Conservation (phyloP, 169 alveolate species). For the Cytauxzoon felis region DNA sequence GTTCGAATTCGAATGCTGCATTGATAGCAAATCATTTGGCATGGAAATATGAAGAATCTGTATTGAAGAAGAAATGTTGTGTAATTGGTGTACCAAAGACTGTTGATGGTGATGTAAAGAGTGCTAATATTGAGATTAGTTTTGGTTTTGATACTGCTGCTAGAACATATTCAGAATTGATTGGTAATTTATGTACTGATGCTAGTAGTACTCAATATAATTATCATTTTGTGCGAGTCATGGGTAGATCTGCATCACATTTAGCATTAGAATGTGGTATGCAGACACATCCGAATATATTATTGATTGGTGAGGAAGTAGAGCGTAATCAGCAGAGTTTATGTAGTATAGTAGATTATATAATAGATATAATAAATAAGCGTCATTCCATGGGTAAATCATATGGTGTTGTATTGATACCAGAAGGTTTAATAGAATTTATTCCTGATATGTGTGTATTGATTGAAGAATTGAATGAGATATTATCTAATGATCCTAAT, state of each 20-base stretch:
- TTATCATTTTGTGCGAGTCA: conserved; percentile 94
- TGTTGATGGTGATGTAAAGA: conserved; percentile 97
- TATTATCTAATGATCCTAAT: conserved; percentile 50
- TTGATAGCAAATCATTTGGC: conserved; percentile 93
- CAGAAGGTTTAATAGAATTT: conserved; percentile 97
- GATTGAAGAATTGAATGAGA: conserved; percentile 89
- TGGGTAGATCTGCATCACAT: conserved; percentile 99
- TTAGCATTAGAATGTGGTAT: conserved; percentile 95
- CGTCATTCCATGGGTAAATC: conserved; percentile 85
- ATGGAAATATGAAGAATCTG: conserved; percentile 37
- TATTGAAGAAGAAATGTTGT: conserved; percentile 55
- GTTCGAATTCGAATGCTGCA: conserved; percentile 98
- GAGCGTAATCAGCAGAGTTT: conserved; percentile 82
- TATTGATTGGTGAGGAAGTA: conserved; percentile 93
- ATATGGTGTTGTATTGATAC: conserved; percentile 93
- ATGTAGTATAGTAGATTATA: conserved; percentile 78
- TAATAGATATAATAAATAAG: conserved; percentile 87
- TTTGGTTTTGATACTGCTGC: conserved; percentile 99
- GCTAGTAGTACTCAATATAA: conserved; percentile 87
- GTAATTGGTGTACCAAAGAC: conserved; percentile 98
- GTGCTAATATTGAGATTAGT: conserved; percentile 91
- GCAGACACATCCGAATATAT: conserved; percentile 91
- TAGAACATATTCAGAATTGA: conserved; percentile 90
- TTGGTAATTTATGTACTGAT: conserved; percentile 91
- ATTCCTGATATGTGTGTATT: conserved; percentile 90